Evolutionary conservation across 2,329 filamentous ascomycete genomes (phyloP), one percentile per base, ranked within the genome.

Genomic region (Sporothrix dimorphospora): DNA sequence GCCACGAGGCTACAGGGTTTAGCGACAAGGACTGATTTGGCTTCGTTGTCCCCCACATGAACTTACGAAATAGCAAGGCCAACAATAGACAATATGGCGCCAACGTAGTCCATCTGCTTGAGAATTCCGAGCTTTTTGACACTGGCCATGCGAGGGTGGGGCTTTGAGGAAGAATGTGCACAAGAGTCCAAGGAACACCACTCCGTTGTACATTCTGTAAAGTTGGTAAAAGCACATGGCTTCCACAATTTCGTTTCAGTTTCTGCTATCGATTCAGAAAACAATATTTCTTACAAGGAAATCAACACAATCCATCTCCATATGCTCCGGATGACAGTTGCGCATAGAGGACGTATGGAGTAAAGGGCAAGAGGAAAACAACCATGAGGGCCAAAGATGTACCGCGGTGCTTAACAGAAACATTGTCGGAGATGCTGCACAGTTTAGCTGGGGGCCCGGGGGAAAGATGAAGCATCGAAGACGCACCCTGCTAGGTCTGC

Each of bases 71-170:
- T 61, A 1, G 55, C 40, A 4, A 61, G 30, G 55, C 55, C 55
- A n/a, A 61, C 30, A 61, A 61, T 61, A 1, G 55, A 61, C 6
- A 61, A 16, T 7, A 61, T 4, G 9, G 55, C 55, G 4, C 55
- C 55, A 12, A 61, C 55, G n/a, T 61, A 61, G 34, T 61, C 55
- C 8, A 61, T 61, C 19, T 61, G 55, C 30, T 61, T 61, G 55
- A 61, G 30, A 14, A 61, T 12, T 30, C n/a, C 34, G 24, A 16
- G 30, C 30, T 61, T 61, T 12, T 4, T 38, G 55, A 61, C 19
- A 12, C 27, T 40, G 30, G 55, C 55, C 55, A 61, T 61, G 55
- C 55, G 55, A 9, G 55, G 55, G 14, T 61, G 55, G 16, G 16
- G 55, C 55, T n/a, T 61, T 61, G 12, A 30, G 55, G 11, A 61